Conservation (phyloP, 1,284 basidiomycete species). For the Hypsizygus ulmarius region DNA sequence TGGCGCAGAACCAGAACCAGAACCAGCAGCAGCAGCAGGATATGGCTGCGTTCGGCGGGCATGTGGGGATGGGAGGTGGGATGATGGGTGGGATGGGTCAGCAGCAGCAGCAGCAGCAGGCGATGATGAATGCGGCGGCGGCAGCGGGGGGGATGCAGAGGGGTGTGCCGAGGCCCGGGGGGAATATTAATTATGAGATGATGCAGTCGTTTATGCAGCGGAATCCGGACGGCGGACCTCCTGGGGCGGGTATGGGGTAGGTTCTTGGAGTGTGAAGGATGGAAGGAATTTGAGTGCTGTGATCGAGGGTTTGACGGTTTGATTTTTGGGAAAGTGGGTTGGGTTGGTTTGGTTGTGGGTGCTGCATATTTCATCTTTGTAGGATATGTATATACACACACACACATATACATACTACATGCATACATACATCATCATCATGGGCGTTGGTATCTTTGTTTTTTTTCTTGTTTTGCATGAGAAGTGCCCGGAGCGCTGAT, state of each 20-base stretch:
- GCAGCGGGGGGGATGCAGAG: constrained; percentile 19
- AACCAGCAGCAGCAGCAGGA: constrained; percentile 28
- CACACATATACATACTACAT: too few species aligned
- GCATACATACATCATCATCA: too few species aligned
- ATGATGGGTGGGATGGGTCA: constrained; percentile 21
- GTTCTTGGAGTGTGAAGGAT: constrained; percentile 13
- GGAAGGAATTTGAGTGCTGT: too few species aligned
- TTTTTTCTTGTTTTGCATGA: too few species aligned
- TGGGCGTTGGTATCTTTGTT: too few species aligned
- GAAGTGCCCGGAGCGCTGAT: too few species aligned
- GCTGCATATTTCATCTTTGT: too few species aligned
- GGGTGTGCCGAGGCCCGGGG: constrained; percentile 21
- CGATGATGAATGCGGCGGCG: constrained; percentile 18
- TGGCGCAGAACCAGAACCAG: constrained; percentile 23
- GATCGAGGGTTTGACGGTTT: too few species aligned
- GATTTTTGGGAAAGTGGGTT: too few species aligned
- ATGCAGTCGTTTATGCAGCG: constrained; percentile 63
- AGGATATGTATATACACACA: too few species aligned
- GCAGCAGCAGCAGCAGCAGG: constrained; percentile 14
- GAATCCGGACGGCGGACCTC: constrained; percentile 37
- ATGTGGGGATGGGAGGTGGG: constrained; percentile 15
- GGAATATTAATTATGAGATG: constrained; percentile 48
- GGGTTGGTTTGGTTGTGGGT: too few species aligned
- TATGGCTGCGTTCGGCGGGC: constrained; percentile 7
- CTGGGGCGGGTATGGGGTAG: background rate